These are phyloP conservation scores for Penicillium sclerotiorum DNA, from an alignment of 2,329 filamentous ascomycete genomes.

Conservation along the genomic window DNA sequence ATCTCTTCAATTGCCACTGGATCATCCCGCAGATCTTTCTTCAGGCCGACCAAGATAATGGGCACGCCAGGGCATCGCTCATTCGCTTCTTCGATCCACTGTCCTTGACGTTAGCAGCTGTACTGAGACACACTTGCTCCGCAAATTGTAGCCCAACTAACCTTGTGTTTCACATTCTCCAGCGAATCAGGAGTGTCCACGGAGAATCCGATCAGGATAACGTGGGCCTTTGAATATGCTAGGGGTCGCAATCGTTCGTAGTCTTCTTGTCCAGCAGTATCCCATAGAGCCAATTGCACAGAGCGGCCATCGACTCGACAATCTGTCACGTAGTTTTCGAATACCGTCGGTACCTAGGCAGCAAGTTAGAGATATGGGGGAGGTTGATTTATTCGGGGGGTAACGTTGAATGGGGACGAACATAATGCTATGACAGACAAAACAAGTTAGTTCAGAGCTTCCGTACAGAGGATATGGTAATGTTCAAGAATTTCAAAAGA, in stretches of 20 bases:
- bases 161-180: conserved; percentile 98
- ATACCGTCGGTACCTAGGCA: conserved; percentile 84
- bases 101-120: conserved; percentile 17
- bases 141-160: conserved; percentile 42
- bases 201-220: conserved; percentile 94
- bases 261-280: conserved; percentile 99
- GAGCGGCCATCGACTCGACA: conserved; percentile 97
- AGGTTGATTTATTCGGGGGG: not conserved
- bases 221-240: conserved; percentile 95
- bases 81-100: conserved; percentile 96
- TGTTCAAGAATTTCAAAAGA: conserved; percentile 4
- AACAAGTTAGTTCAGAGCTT: conserved; percentile 27
- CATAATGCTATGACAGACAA: conserved; percentile 45
- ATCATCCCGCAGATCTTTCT: conserved; percentile 96
- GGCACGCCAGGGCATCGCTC: conserved; percentile 90
- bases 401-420: conserved; percentile 31
- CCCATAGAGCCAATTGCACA: conserved; percentile 97
- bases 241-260: conserved; percentile 94
- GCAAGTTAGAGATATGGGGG: not conserved
- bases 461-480: too few relatives aligned
- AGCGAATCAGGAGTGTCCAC: conserved; percentile 94
- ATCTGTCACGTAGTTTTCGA: conserved; percentile 99
- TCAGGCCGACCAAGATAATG: conserved; percentile 93
- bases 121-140: not conserved
- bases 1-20: conserved; percentile 95